A percentile compares a stretch with the other conserved stretches of the same genome.
Evolutionary conservation across 2,329 filamentous ascomycete species (phyloP).

Genomic region (Nectriaceae sp.): DNA sequence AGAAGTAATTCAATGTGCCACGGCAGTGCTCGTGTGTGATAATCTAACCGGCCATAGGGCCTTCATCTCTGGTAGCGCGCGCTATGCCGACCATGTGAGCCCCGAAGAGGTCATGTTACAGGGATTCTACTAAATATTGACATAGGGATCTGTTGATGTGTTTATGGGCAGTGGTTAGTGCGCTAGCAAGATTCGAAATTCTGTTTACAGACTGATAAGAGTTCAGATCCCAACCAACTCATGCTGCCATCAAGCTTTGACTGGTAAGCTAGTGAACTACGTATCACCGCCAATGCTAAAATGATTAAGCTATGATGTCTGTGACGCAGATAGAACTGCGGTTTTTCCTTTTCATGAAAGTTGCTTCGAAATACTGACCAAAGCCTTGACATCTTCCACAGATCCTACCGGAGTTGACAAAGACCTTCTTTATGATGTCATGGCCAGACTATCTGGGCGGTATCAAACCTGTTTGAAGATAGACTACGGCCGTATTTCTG

Average conservation of each 20-base stretch:
- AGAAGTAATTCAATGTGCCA: background rate
- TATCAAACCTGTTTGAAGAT: constrained; percentile 1
- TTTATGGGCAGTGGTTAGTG: background rate
- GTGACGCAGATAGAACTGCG: background rate
- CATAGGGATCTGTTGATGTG: background rate
- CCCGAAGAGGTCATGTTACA: background rate
- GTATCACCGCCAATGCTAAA: background rate
- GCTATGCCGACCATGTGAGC: background rate
- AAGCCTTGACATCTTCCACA: background rate
- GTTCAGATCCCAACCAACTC: too few species aligned
- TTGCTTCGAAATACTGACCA: constrained; percentile 2
- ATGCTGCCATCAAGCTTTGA: background rate
- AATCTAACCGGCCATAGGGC: background rate
- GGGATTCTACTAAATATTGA: background rate
- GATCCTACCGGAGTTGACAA: background rate
- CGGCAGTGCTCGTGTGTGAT: background rate
- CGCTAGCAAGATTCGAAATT: too few species aligned
- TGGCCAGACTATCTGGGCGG: background rate
- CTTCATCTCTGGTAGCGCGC: constrained; percentile 1
- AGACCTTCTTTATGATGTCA: constrained; percentile 1
- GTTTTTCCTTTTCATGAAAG: constrained; percentile 9
- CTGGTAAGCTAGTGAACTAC: constrained; percentile 1
- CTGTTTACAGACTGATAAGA: too few species aligned
- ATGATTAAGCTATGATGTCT: constrained; percentile 2
- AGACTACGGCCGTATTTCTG: constrained; percentile 6